These are phyloP conservation scores for Violaceomyces palustris DNA, from an alignment of 1,284 basidiomycete species.

Conservation along the genomic window DNA sequence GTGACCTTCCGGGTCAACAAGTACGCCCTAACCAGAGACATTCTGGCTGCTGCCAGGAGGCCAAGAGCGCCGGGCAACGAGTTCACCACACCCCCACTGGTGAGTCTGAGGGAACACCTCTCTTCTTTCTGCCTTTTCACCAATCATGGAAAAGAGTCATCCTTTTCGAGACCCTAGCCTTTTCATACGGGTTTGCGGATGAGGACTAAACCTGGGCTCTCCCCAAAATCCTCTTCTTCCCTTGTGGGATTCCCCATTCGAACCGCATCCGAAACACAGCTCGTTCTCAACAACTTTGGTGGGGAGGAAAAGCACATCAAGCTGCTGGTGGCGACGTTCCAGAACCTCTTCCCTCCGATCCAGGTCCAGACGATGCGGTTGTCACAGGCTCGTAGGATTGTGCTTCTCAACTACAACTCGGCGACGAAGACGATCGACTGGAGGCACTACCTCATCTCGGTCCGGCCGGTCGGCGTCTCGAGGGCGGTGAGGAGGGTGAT, in stretches of 20 bases:
- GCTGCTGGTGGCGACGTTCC: conserved; percentile 70
- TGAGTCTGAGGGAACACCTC: too few relatives aligned
- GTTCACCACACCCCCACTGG: conserved; percentile 77
- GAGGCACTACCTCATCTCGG: conserved; percentile 90
- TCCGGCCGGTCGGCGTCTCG: conserved; percentile 90
- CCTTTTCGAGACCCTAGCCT: too few relatives aligned
- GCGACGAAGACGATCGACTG: conserved; percentile 82
- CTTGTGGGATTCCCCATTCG: conserved; percentile 62
- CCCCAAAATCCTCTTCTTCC: too few relatives aligned
- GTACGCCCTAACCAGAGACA: conserved; percentile 83
- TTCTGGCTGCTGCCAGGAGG: conserved; percentile 65
- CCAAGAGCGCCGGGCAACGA: conserved; percentile 70
- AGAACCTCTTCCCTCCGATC: conserved; percentile 80
- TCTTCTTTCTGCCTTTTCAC: too few relatives aligned
- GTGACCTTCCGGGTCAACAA: conserved; percentile 87
- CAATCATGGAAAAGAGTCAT: too few relatives aligned
- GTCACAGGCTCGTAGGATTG: conserved; percentile 65
- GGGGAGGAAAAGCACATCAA: conserved; percentile 65
- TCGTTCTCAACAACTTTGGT: conserved; percentile 66
- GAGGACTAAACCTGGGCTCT: too few relatives aligned
- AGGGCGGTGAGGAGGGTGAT: conserved; percentile 84
- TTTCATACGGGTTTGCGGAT: too few relatives aligned
- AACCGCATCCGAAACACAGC: conserved; percentile 59
- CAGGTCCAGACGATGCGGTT: conserved; percentile 62
- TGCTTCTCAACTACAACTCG: conserved; percentile 85